Percentiles rank a stretch among this genome's conserved stretches.
Evolutionary conservation across 2,329 filamentous ascomycete species (phyloP).

Genomic region (Neofusicoccum sp.): DNA sequence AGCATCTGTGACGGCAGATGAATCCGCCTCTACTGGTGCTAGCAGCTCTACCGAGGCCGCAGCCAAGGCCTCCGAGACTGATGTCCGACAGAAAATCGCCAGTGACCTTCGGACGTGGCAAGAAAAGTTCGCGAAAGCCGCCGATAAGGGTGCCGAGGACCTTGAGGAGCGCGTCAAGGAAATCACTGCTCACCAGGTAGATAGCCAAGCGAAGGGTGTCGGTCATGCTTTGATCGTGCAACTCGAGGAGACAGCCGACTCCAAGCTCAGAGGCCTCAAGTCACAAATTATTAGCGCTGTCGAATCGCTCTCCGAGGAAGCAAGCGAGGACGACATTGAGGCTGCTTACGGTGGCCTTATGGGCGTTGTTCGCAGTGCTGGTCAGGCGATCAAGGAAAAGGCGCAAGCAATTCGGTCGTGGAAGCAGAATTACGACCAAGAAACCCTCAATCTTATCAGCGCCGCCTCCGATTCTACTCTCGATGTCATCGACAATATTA

Average conservation of each 20-base stretch:
- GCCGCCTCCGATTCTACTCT: constrained; percentile 79
- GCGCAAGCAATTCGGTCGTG: constrained; percentile 78
- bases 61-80: constrained; percentile 46
- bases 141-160: constrained; percentile 78
- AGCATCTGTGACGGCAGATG: constrained; percentile 31
- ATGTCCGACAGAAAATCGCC: constrained; percentile 64
- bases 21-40: constrained; percentile 25
- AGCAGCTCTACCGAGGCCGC: constrained; percentile 29
- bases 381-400: constrained; percentile 72
- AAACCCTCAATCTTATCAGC: constrained; percentile 69
- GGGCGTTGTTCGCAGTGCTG: constrained; percentile 65
- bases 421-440: constrained; percentile 71
- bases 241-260: constrained; percentile 67
- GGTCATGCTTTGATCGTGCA: constrained; percentile 69
- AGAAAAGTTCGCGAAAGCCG: constrained; percentile 81
- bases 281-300: constrained; percentile 63
- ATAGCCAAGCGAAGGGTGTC: constrained; percentile 65
- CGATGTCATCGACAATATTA: constrained; percentile 78
- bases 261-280: constrained; percentile 68
- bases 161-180: constrained; percentile 65
- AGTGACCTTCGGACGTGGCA: constrained; percentile 86
- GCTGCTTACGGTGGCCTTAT: constrained; percentile 56
- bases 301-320: constrained; percentile 59
- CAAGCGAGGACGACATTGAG: constrained; percentile 56
- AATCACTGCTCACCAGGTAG: constrained; percentile 72